A percentile compares a stretch with the other conserved stretches of the same genome.
phyloP scores from a whole-genome alignment of 345 rosid genomes.

The Eucalyptus tenuipes region DNA sequence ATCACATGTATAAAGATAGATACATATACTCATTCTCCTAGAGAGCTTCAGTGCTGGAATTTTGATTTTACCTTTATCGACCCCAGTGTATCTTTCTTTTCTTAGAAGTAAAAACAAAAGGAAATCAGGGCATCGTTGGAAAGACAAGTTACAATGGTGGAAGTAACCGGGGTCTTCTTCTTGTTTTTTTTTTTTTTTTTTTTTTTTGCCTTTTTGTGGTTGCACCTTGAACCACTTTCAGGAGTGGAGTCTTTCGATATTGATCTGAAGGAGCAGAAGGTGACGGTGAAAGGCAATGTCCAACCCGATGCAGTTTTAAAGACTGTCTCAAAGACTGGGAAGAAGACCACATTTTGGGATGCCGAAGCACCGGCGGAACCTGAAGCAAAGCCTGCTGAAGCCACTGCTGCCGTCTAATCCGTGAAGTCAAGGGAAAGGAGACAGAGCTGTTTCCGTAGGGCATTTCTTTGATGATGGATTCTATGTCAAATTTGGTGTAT shows the following conservation, averaged over 20 bases:
- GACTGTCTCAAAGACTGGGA: slow-evolving; percentile 73
- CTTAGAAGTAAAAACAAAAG: not conserved
- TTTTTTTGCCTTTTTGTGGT: not conserved
- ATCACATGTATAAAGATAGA: not conserved
- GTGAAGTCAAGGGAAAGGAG: not conserved
- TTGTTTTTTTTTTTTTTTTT: too few relatives aligned
- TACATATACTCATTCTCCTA: not conserved
- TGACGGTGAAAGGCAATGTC: slow-evolving; percentile 76
- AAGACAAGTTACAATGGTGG: not conserved
- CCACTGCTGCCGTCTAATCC: not conserved
- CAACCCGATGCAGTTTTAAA: slow-evolving; percentile 71
- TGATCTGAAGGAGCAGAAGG: slow-evolving; percentile 70
- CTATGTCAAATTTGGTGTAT: not conserved
- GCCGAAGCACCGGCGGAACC: slow-evolving; percentile 14
- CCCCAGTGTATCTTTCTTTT: not conserved
- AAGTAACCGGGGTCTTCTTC: not conserved
- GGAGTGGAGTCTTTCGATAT: slow-evolving; percentile 78
- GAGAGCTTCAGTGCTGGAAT: not conserved
- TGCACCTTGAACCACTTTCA: slow-evolving; percentile 1
- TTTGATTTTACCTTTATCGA: not conserved
- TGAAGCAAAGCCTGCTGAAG: slow-evolving; percentile 18
- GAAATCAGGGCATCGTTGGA: not conserved
- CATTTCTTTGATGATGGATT: not conserved
- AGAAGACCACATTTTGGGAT: slow-evolving; percentile 80
- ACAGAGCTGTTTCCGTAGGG: not conserved